These are phyloP conservation scores for Euphorbia celastroides DNA, from an alignment of 441 rosid genomes.

Conservation along the genomic window DNA sequence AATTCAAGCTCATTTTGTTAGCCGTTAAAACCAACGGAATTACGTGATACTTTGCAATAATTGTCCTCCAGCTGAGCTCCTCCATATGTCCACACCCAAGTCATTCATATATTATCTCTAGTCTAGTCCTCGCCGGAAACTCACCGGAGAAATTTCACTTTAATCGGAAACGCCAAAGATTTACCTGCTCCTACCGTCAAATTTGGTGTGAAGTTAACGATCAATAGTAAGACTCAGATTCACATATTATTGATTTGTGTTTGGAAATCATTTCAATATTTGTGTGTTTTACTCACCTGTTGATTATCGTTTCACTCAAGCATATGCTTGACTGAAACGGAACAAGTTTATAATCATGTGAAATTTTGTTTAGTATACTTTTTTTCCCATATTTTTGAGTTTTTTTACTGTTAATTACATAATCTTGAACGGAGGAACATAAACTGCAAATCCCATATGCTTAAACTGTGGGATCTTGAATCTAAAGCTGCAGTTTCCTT, in stretches of 20 bases:
- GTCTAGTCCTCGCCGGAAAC: conserved; percentile 16
- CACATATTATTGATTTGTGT: background rate
- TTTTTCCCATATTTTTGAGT: background rate
- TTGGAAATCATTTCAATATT: too few relatives aligned
- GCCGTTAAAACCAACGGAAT: conserved; percentile 21
- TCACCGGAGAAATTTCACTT: conserved; percentile 6
- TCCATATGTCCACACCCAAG: conserved; percentile 2
- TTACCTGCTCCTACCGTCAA: conserved; percentile 1
- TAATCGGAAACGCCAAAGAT: background rate
- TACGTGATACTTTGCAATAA: conserved; percentile 10
- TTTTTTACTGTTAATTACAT: background rate
- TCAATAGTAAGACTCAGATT: background rate
- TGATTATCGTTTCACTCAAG: too few relatives aligned
- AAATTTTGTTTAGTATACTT: background rate
- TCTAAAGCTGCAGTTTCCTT: background rate
- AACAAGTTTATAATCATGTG: too few relatives aligned
- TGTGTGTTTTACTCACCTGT: too few relatives aligned
- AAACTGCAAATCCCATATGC: too few relatives aligned
- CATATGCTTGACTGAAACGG: too few relatives aligned
- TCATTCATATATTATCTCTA: background rate
- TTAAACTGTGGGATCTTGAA: conserved; percentile 14
- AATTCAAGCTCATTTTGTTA: too few relatives aligned
- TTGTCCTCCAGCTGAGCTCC: conserved; percentile 14
- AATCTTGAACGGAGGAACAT: background rate
- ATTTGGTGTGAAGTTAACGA: conserved; percentile 5